These are phyloP conservation scores for Margaritispora aquatica DNA, from an alignment of 495 filamentous ascomycete genomes.

Conservation along the genomic window DNA sequence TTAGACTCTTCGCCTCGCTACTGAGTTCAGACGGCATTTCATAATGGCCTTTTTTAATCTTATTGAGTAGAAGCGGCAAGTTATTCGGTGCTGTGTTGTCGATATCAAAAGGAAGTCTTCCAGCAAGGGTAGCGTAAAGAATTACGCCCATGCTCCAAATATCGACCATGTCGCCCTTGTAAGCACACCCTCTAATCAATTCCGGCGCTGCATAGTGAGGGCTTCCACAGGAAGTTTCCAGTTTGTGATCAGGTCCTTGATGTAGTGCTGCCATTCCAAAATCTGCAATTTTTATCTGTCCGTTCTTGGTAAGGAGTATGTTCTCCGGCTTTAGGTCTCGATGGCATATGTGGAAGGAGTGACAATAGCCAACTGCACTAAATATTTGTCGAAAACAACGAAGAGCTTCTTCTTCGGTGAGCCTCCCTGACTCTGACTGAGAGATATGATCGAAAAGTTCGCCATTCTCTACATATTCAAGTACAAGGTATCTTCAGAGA, in stretches of 20 bases:
- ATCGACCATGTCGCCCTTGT: slow-evolving; percentile 79
- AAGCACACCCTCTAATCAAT: slow-evolving; percentile 62
- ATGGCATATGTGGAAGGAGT: slow-evolving; percentile 90
- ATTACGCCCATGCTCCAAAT: slow-evolving; percentile 96
- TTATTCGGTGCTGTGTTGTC: slow-evolving; percentile 31
- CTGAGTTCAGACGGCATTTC: slow-evolving; percentile 62
- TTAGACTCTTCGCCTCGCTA: slow-evolving; percentile 69
- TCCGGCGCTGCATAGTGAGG: slow-evolving; percentile 96
- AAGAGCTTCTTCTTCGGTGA: slow-evolving; percentile 74
- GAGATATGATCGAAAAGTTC: slow-evolving; percentile 84
- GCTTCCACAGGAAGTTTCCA: slow-evolving; percentile 89
- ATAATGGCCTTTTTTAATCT: slow-evolving; percentile 67
- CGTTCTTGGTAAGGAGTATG: slow-evolving; percentile 68
- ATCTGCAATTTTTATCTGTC: slow-evolving; percentile 85
- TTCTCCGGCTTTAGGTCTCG: slow-evolving; percentile 97
- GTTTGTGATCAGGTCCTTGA: slow-evolving; percentile 59
- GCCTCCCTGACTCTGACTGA: slow-evolving; percentile 43
- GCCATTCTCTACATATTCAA: slow-evolving; percentile 90
- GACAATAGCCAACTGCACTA: slow-evolving; percentile 84
- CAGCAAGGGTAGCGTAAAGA: slow-evolving; percentile 74
- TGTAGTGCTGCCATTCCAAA: slow-evolving; percentile 97
- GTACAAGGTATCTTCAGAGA: slow-evolving; percentile 72
- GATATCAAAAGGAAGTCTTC: slow-evolving; percentile 77
- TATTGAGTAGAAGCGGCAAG: slow-evolving; percentile 48
- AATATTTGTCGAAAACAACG: slow-evolving; percentile 89